Evolutionary conservation across 352 stramenopile genomes (phyloP).

Genomic region (Globisporangium paroecandrum): DNA sequence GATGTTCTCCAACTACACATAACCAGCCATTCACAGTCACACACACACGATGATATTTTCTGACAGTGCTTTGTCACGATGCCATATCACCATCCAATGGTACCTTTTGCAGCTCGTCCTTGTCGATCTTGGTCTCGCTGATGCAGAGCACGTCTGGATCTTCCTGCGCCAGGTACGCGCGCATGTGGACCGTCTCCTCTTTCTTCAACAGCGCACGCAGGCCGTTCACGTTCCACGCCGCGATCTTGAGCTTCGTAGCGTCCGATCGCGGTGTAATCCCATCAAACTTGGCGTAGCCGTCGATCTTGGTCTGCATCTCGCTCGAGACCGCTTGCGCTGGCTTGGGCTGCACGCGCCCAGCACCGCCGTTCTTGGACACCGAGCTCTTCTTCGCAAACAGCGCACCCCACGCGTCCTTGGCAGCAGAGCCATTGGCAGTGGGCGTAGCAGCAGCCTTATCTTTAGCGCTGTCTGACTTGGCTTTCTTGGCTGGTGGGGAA

Average conservation of each 20-base stretch:
- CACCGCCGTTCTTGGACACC: background rate
- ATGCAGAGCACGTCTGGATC: conserved; percentile 79
- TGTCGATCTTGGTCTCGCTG: conserved; percentile 84
- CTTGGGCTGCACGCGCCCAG: conserved; percentile 18
- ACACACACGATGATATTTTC: background rate
- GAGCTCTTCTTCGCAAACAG: conserved; percentile 30
- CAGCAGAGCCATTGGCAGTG: background rate
- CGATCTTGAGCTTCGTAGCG: conserved; percentile 37
- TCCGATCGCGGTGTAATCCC: conserved; percentile 30
- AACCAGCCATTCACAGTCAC: background rate
- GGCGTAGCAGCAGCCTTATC: background rate
- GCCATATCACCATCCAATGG: background rate
- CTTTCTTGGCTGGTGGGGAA: conserved; percentile 4
- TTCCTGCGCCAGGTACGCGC: conserved; percentile 73
- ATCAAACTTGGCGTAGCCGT: conserved; percentile 47
- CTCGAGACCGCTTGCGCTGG: conserved; percentile 24
- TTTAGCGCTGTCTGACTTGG: background rate
- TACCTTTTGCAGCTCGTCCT: conserved; percentile 60
- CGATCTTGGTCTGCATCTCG: conserved; percentile 44
- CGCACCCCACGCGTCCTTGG: conserved; percentile 38
- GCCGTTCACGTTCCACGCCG: conserved; percentile 85
- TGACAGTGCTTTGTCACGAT: background rate
- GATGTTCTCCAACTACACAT: conserved; percentile 45
- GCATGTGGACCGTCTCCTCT: conserved; percentile 60
- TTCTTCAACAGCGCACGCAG: conserved; percentile 74